phyloP scores from a whole-genome alignment of 257 asterid genomes.

The Penstemon newberryi region DNA sequence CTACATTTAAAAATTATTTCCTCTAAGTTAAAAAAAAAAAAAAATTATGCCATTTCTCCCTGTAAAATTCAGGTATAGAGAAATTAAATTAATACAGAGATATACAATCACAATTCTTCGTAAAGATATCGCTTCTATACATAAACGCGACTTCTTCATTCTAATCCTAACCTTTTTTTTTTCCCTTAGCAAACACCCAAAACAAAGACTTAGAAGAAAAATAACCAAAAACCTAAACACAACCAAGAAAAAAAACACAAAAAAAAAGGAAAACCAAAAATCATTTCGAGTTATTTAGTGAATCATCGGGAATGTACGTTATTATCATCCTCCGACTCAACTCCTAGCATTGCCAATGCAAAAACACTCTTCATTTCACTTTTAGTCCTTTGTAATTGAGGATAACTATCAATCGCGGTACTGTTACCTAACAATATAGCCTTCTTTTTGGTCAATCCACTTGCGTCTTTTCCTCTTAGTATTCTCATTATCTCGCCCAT shows the following conservation, averaged over 20 bases:
- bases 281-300: not conserved
- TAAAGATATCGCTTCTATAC: constrained; percentile 36
- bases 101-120: constrained; percentile 23
- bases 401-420: constrained; percentile 31
- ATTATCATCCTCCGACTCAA: constrained; percentile 72
- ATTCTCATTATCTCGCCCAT: constrained; percentile 56
- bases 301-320: constrained; percentile 53
- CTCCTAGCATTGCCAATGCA: constrained; percentile 93
- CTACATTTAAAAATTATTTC: constrained; percentile 5
- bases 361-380: constrained; percentile 83
- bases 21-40: constrained; percentile 16
- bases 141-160: constrained; percentile 32
- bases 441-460: constrained; percentile 40
- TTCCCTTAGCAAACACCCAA: not conserved
- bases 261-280: not conserved
- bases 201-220: not conserved
- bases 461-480: constrained; percentile 51
- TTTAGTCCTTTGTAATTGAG: constrained; percentile 54
- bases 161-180: constrained; percentile 28
- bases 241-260: not conserved
- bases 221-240: not conserved
- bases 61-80: not conserved
- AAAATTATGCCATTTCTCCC: not conserved
- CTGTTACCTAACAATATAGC: constrained; percentile 31
- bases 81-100: constrained; percentile 20